Base-by-base conservation (phyloP, 108 stramenopile species). In the Aurantiochytrium sp. region DNA sequence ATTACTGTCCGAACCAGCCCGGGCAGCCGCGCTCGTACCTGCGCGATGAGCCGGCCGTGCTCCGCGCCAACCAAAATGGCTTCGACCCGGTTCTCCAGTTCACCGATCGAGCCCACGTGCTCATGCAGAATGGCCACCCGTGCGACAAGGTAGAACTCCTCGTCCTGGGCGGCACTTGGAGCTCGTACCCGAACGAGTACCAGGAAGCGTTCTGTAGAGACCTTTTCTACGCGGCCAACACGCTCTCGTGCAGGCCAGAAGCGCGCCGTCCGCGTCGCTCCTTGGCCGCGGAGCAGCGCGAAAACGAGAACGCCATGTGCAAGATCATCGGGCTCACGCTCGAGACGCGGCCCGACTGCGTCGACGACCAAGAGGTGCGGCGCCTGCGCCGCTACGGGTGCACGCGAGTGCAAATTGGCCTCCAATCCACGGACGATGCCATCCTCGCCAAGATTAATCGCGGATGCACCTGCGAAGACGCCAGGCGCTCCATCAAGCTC, bases 381-480 rank as follows among this genome's bases (percentile, higher is more conserved):
- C 86, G 65, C 10, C 96, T 99, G 96, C 88, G 97, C 55, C 90
- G 92, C 68, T 99, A 98, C 89, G 98, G 98, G 45, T 99, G 98
- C 90, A 99, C 98, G 27, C 90, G 98, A 6, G 95, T 99, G 88
- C 97, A 99, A 89, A 97, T 99, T 88, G 98, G 98, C 4, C 96
- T 99, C 10, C 98, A 99, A 92, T 92, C 91, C 85, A 95, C 97
- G 32, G 97, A 97, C 88, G 97, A 97, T 90, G 92, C 89, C 73
- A 95, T 98, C 15, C 96, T 97, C 21, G 86, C 95, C 59, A 96
- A 97, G 88, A 97, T 97, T 68, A 98, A 97, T 92, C 95, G 98
- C 5, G 98, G 97, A 22, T 97, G 97, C 92, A 97, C 95, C 21
- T 96, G 97, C 10, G 95, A 91, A 24, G 96, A 96, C 27, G 96